Conservation (phyloP, 2,329 filamentous ascomycete species). For the Penicillium sp. region DNA sequence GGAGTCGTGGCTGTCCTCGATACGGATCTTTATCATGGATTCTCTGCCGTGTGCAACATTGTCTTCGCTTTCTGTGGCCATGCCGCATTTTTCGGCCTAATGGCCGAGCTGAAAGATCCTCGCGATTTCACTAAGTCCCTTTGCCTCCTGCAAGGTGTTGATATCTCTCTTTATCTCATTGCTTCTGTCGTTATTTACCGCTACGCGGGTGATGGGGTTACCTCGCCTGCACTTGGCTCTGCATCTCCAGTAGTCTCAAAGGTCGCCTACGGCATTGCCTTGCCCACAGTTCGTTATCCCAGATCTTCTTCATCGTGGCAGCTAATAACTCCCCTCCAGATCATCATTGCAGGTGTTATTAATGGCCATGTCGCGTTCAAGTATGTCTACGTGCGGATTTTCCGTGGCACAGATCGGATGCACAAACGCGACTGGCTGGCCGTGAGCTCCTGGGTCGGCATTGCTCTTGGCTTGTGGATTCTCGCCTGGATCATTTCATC, state of each 20-base stretch:
- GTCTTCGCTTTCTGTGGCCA: constrained; percentile 69
- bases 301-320: background rate
- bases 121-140: constrained; percentile 63
- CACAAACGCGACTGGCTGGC: constrained; percentile 51
- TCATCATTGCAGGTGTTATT: constrained; percentile 69
- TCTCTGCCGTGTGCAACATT: constrained; percentile 65
- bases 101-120: constrained; percentile 62
- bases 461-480: constrained; percentile 57
- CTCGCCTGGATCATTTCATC: constrained; percentile 67
- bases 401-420: constrained; percentile 58
- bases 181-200: constrained; percentile 68
- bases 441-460: constrained; percentile 57
- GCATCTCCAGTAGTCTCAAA: constrained; percentile 58
- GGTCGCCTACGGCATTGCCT: constrained; percentile 65
- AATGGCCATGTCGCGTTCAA: constrained; percentile 66
- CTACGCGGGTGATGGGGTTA: constrained; percentile 60
- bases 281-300: constrained; percentile 53
- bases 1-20: constrained; percentile 39
- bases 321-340: constrained; percentile 33
- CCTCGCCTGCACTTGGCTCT: constrained; percentile 65
- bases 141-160: constrained; percentile 57
- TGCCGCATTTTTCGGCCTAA: constrained; percentile 67
- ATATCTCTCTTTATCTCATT: constrained; percentile 62
- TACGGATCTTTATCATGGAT: constrained; percentile 54
- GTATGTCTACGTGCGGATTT: constrained; percentile 64